Conservation (phyloP, 257 asterid genomes). For the Solanum gracilifrons region DNA sequence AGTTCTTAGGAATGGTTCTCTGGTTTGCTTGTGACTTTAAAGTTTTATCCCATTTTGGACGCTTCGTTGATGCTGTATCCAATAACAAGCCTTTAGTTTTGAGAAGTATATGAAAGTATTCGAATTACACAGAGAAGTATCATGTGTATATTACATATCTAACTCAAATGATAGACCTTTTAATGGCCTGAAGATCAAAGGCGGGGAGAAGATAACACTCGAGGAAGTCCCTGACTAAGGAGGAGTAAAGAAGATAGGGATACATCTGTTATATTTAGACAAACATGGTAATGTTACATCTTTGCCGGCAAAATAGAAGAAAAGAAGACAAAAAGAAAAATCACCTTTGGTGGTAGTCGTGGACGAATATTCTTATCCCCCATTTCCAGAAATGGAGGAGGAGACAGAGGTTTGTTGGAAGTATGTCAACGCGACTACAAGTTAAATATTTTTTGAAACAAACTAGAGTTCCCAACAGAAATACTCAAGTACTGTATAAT, state of each 20-base stretch:
- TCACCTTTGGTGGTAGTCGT: background rate
- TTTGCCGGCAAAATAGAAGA: background rate
- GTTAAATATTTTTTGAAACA: background rate
- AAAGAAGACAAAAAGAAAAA: background rate
- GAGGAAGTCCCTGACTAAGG: background rate
- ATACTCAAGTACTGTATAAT: background rate
- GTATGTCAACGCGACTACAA: background rate
- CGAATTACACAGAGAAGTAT: no score
- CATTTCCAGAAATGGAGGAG: no score
- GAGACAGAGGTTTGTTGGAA: background rate
- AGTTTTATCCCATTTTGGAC: background rate
- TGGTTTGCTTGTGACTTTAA: background rate
- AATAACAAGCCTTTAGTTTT: background rate
- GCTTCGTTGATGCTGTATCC: background rate
- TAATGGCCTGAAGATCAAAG: no score
- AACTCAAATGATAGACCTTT: no score
- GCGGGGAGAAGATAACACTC: no score
- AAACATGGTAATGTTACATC: background rate
- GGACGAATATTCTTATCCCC: background rate
- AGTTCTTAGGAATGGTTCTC: background rate
- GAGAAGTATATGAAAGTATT: no score
- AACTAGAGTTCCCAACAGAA: background rate
- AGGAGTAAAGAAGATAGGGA: background rate
- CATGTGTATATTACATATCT: no score
- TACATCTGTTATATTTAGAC: background rate